Evolutionary conservation across 306 rosid genomes (phyloP).

Genomic region (Mucuna pruriens): DNA sequence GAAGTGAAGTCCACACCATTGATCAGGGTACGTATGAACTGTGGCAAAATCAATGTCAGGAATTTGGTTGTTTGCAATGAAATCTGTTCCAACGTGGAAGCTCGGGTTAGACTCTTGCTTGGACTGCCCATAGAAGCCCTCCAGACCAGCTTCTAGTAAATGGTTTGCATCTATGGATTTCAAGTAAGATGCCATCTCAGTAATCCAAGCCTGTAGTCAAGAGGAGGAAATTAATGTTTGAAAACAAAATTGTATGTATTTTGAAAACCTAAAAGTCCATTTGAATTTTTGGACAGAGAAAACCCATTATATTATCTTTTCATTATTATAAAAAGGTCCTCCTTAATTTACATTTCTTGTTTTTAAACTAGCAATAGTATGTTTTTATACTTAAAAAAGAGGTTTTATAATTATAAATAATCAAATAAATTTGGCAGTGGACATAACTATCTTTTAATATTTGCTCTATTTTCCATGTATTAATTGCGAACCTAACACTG

Average conservation of each 20-base stretch:
- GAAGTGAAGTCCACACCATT: slow-evolving; percentile 52
- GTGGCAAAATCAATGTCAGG: slow-evolving; percentile 82
- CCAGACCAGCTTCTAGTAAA: slow-evolving; percentile 77
- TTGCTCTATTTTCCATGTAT: not conserved
- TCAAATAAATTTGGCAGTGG: not conserved
- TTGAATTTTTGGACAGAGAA: not conserved
- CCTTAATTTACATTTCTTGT: no score
- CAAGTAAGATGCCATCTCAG: slow-evolving; percentile 77
- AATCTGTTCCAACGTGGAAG: slow-evolving; percentile 71
- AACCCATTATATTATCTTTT: no score
- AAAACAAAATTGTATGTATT: not conserved
- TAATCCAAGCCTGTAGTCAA: slow-evolving; percentile 73
- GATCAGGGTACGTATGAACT: slow-evolving; percentile 82
- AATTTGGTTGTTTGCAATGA: slow-evolving; percentile 77
- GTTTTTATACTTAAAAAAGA: no score
- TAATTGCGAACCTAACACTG: slow-evolving; percentile 19
- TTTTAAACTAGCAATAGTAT: no score
- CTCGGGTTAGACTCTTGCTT: slow-evolving; percentile 59
- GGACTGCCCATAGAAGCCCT: slow-evolving; percentile 79
- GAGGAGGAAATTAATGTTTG: not conserved
- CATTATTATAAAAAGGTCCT: no score
- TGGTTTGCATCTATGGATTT: slow-evolving; percentile 81
- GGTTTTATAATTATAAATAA: no score
- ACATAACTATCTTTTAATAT: not conserved
- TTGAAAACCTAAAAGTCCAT: not conserved